Evolutionary conservation across 2,329 filamentous ascomycete genomes (phyloP).

Genomic region (Diaporthe longicolla): DNA sequence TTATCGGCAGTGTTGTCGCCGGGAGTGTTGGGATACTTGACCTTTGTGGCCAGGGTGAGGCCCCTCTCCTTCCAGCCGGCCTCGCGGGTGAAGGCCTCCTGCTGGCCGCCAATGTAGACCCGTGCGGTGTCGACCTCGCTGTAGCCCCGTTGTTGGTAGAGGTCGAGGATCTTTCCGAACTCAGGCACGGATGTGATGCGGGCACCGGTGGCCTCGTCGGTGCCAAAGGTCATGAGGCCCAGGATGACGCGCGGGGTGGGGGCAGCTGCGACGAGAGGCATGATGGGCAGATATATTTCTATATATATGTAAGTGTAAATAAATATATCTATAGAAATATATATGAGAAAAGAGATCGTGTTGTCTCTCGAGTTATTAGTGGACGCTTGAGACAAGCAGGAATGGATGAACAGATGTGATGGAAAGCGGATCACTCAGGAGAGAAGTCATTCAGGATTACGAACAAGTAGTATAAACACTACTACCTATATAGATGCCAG

Average conservation of each 20-base stretch:
- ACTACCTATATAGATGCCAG: too few species aligned
- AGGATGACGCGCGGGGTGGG: slow-evolving; percentile 70
- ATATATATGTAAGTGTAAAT: background rate
- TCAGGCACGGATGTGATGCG: slow-evolving; percentile 72
- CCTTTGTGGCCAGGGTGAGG: slow-evolving; percentile 77
- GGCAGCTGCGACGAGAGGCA: slow-evolving; percentile 41
- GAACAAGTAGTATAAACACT: background rate
- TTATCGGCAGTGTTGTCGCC: slow-evolving; percentile 75
- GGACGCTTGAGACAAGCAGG: background rate
- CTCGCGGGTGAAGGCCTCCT: slow-evolving; percentile 77
- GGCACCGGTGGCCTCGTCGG: slow-evolving; percentile 69
- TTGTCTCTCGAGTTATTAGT: background rate
- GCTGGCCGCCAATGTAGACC: slow-evolving; percentile 75
- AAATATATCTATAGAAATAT: background rate
- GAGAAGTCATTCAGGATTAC: background rate
- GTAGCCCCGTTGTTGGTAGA: slow-evolving; percentile 77
- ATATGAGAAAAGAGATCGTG: background rate
- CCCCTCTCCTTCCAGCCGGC: slow-evolving; percentile 79
- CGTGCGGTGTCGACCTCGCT: slow-evolving; percentile 82
- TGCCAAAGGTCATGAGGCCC: slow-evolving; percentile 80
- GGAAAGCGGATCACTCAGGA: background rate
- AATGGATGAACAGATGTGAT: background rate
- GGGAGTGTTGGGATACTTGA: slow-evolving; percentile 70
- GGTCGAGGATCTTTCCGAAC: slow-evolving; percentile 75
- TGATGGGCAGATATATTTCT: background rate